Conservation (phyloP, 129 eudicot genomes). For the Erigeron canadensis region DNA sequence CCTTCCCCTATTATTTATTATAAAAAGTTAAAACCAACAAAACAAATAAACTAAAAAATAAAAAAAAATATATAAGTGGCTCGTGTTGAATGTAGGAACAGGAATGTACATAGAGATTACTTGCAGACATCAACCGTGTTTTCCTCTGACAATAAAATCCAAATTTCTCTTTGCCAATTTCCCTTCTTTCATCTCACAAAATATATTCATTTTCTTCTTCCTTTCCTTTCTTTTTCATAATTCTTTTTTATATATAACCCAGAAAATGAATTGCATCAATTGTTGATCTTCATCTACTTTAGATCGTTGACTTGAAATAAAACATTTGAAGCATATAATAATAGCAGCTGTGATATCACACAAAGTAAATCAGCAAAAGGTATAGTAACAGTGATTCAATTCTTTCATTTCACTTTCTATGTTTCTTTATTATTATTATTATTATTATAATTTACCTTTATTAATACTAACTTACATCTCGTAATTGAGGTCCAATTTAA, state of each 20-base stretch:
- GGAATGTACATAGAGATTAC: background rate
- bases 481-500: conserved; percentile 1
- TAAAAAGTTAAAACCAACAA: too few species aligned
- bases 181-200: conserved; percentile 24
- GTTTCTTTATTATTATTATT: background rate
- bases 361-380: too few species aligned
- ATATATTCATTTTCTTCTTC: conserved; percentile 6
- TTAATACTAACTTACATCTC: too few species aligned
- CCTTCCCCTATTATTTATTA: too few species aligned
- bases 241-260: background rate
- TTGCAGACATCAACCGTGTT: conserved; percentile 32
- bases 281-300: conserved; percentile 1
- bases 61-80: conserved; percentile 17
- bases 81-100: conserved; percentile 20
- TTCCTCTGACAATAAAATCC: conserved; percentile 35
- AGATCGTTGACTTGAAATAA: conserved; percentile 13
- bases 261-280: background rate
- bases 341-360: too few species aligned
- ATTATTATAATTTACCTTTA: too few species aligned
- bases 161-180: conserved; percentile 22
- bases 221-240: background rate
- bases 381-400: too few species aligned
- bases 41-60: too few species aligned
- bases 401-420: background rate
- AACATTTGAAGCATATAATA: conserved; percentile 16